Base-by-base conservation (phyloP, 2,329 filamentous ascomycete species). In the Endothia cerciana region DNA sequence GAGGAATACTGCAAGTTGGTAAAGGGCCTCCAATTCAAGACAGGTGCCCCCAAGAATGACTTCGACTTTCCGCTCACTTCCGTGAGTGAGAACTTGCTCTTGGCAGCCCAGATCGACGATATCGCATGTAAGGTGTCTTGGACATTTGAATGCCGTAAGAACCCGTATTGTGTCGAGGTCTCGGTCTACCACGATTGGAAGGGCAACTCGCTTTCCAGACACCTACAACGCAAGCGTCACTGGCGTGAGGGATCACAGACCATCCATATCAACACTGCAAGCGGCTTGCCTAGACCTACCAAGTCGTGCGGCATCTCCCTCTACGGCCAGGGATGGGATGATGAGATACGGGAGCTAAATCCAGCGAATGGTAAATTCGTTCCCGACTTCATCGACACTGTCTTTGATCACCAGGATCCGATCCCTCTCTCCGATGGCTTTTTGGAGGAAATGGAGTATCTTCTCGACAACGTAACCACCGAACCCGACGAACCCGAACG, bases 111-210 rank as follows among this genome's bases (percentile, higher is more conserved):
- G 1, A 71, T 81, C 62, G 72, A 75, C 45, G 63, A 70, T 1
- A 63, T 78, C 0, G 66, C 71, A 1, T 73, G 76, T n/a, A 78
- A 75, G 58, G 75, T 74, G 4, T 65, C 73, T 1, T 78, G 76
- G 72, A 72, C 70, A 4, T 78, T 74, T 49, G 67, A 71, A 28
- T 78, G 72, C 70, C 73, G 72, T 49, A 40, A 64, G 2, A 74
- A 72, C 1, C 68, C 70, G 4, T 81, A 79, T 57, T 63, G 70
- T 11, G 65, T 81, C 17, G 74, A 80, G 60, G 69, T 81, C 17
- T 69, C 73, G 7, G 69, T 79, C 22, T 75, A 76, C 65, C 76
- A 75, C 38, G 70, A 74, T 25, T 79, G 77, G 75, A 41, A 65
- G 5, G 28, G n/a, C 25, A 40, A 40, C 15, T 51, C 60, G 8